Percentiles rank a stretch among this genome's conserved stretches.
Conservation (phyloP, 768 basidiomycete genomes). For the Tricholoma saponaceum region DNA sequence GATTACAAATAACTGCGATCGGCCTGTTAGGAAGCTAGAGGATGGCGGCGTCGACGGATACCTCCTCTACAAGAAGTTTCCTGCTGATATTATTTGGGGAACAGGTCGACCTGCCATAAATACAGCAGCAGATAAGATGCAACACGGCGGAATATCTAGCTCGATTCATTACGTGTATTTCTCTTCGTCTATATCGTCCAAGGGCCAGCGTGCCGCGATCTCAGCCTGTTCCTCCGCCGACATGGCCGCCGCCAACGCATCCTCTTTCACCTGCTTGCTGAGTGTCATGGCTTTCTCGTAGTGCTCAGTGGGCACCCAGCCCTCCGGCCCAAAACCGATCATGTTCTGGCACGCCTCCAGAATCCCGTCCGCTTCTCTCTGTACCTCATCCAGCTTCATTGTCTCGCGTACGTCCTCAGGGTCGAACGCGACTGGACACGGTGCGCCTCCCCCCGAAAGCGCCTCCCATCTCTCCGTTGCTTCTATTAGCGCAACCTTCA, state of each 20-base stretch:
- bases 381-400: constrained; percentile 30
- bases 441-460: constrained; percentile 31
- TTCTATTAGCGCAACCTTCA: constrained; percentile 43
- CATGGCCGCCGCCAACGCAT: constrained; percentile 21
- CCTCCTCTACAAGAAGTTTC: too few species aligned
- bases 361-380: constrained; percentile 25
- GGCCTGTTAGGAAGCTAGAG: too few species aligned
- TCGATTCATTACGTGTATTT: too few species aligned
- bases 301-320: constrained; percentile 39
- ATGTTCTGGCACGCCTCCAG: constrained; percentile 22
- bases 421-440: constrained; percentile 46
- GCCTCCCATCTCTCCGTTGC: constrained; percentile 38
- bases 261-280: constrained; percentile 30
- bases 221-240: constrained; percentile 34
- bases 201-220: constrained; percentile 25
- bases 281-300: constrained; percentile 35
- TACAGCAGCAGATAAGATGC: too few species aligned
- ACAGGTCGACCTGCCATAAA: too few species aligned
- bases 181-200: too few species aligned
- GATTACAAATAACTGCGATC: too few species aligned
- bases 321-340: constrained; percentile 33
- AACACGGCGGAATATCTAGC: too few species aligned
- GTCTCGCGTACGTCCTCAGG: constrained; percentile 39
- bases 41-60: too few species aligned
- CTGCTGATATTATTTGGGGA: too few species aligned